Evolutionary conservation across 192 early-diverging fungal genomes (phyloP).

Genomic region (Linnemannia exigua): DNA sequence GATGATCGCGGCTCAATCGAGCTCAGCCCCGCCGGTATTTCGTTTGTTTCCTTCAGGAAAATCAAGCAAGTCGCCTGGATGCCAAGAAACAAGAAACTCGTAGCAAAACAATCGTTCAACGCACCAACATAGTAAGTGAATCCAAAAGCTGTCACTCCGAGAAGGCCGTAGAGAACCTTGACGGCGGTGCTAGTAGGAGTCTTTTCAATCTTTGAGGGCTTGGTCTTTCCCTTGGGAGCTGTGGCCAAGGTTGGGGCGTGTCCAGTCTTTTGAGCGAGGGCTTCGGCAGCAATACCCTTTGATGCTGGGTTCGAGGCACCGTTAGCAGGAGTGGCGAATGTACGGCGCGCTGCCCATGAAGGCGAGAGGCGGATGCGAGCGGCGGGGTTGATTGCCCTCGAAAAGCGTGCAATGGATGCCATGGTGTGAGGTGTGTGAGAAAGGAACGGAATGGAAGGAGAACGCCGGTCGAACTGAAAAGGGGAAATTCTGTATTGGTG

Average conservation of each 20-base stretch:
- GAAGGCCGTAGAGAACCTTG: conserved; percentile 55
- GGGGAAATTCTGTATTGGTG: background rate
- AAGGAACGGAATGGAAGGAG: background rate
- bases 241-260: conserved; percentile 48
- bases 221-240: conserved; percentile 65
- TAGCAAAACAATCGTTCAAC: background rate
- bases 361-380: conserved; percentile 27
- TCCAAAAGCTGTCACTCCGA: conserved; percentile 42
- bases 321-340: conserved; percentile 39
- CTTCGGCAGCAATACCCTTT: conserved; percentile 60
- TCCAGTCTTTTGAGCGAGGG: conserved; percentile 59
- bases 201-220: conserved; percentile 64
- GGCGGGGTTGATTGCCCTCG: conserved; percentile 22
- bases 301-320: conserved; percentile 23
- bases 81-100: background rate
- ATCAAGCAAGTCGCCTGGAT: background rate
- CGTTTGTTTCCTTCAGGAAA: background rate
- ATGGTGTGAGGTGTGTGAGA: conserved; percentile 8
- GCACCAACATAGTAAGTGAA: conserved; percentile 62
- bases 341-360: conserved; percentile 34
- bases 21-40: background rate
- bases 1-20: background rate
- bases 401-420: conserved; percentile 49
- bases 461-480: conserved; percentile 2
- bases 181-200: conserved; percentile 52